Evolutionary conservation across 768 basidiomycete genomes (phyloP), one percentile per base, ranked within the genome.

Genomic region (Tricholoma hemisulphureum): DNA sequence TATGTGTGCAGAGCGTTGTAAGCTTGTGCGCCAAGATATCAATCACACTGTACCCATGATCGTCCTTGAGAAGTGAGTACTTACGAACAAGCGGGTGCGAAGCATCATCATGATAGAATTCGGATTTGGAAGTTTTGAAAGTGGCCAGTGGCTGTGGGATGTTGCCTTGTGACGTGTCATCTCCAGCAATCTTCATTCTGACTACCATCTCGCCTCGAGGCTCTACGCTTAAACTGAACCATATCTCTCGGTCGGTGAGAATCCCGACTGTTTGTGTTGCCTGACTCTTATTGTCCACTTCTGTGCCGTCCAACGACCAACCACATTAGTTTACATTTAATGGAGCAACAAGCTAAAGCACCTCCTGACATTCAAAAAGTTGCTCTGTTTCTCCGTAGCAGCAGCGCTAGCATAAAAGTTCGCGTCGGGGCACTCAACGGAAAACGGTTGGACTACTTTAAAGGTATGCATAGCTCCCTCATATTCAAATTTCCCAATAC

Each of bases 381-480:
- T 50, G 91, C 91, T 54, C 83, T 91, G 63, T 99, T 91, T 68
- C 78, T 99, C 51, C 86, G 97, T 45, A 87, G 90, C 62, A 87
- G 89, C 64, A 88, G 86, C 66, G 81, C 92, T 13, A 93, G 93
- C 2, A 85, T 98, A 65, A 98, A 97, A 78, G 83, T 88, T 54
- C 83, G 93, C 61, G 87, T 89, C 9, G 97, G 97, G 20, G 89
- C 95, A 8, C 75, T 98, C 67, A 93, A 93, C 65, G 96, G 96
- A 21, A 97, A 96, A 73, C 87, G 96, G 32, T 76, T 95, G 52
- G 96, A 98, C 73, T 99, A 98, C 76, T 99, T 98, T 81, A 99
- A 95, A 79, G 97, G 96, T 95, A 52, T 63, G 81, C 67, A 32
- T 26, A n/a, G n/a, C n/a, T 48, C 24, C 28, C 26, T 7, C 2